Base-by-base conservation (phyloP, 805 yeast species). In the Nakazawaea wyomingensis region DNA sequence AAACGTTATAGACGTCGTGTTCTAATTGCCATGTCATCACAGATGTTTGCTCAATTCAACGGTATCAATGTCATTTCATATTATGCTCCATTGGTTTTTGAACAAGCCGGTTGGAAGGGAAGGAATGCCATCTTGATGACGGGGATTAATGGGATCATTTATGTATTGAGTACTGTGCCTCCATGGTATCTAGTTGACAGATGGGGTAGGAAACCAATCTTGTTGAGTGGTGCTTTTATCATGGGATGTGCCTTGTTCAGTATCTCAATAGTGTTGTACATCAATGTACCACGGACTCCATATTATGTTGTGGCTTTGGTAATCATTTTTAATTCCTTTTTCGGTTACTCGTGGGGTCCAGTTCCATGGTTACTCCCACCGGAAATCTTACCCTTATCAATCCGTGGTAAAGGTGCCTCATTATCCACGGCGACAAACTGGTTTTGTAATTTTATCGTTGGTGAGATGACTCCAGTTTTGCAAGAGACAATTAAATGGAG, bases 41-140 rank as follows among this genome's bases (percentile, higher is more conserved):
- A 86, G 59, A 78, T 87, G 68, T 88, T 90, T 69, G 96, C 97
- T 3, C 96, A 90, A 62, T 69, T 90, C 59, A 85, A 89, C 60
- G 97, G 97, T 54, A 90, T 89, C 62, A 90, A 89, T 57, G 91
- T 90, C 40, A 86, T 90, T 43, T 82, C 95, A 1, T 90, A 90
- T 63, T 89, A 89, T 65, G 96, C 96, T 2, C 96, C 96, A 2
- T 66, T 90, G 62, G 95, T 89, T 37, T 90, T 89, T 62, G 96
- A 90, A 60, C 85, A 85, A 53, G 96, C 96, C 3, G 97, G 97
- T 21, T 90, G 96, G 96, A 63, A 73, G 6, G 96, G 96, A 20
- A 70, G 95, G 47, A 77, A 79, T 50, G 96, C 96, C 3, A 78
- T 89, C 48, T 72, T 88, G 49, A 85, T 89, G 95, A 87, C 97